These are phyloP conservation scores for Letharia lupina DNA, from an alignment of 495 filamentous ascomycete species.

Conservation along the genomic window DNA sequence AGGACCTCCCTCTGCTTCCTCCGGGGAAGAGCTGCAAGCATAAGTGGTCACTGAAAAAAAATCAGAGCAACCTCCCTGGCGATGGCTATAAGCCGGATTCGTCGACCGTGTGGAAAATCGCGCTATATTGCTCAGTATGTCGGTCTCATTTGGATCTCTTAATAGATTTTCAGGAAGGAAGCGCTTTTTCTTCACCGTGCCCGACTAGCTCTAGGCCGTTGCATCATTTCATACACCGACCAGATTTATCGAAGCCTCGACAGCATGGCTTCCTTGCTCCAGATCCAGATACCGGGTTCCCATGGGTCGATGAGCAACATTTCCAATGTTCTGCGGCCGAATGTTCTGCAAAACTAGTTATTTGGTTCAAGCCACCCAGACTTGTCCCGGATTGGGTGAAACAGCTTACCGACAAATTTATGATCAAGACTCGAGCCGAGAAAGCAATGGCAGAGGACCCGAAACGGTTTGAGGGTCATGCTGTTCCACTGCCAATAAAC, in stretches of 20 bases:
- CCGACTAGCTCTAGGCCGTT: constrained; percentile 30
- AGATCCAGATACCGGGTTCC: constrained; percentile 6
- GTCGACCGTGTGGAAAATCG: constrained; percentile 40
- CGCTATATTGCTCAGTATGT: constrained; percentile 49
- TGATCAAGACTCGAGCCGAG: constrained; percentile 46
- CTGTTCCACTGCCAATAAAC: constrained; percentile 38
- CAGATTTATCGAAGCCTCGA: constrained; percentile 23
- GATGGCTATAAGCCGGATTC: constrained; percentile 33
- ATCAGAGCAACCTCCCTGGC: constrained; percentile 42
- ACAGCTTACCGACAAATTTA: constrained; percentile 47
- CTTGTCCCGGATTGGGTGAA: constrained; percentile 41
- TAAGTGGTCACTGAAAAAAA: constrained; percentile 43
- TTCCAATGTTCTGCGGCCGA: constrained; percentile 54
- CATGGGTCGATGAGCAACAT: constrained; percentile 29
- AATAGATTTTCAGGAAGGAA: constrained; percentile 32
- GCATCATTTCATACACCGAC: constrained; percentile 41
- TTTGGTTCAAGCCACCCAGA: constrained; percentile 48
- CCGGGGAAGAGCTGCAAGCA: constrained; percentile 43
- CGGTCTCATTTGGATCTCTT: constrained; percentile 47
- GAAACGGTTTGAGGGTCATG: constrained; percentile 48
- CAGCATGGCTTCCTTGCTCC: background rate
- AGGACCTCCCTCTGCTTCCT: constrained; percentile 18
- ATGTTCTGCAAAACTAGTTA: constrained; percentile 47
- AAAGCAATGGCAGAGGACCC: constrained; percentile 48
- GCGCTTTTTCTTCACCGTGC: constrained; percentile 17